A percentile compares a stretch with the other conserved stretches of the same genome.
Evolutionary conservation across 2,329 filamentous ascomycete species (phyloP).

Genomic region (Claviceps sp.): DNA sequence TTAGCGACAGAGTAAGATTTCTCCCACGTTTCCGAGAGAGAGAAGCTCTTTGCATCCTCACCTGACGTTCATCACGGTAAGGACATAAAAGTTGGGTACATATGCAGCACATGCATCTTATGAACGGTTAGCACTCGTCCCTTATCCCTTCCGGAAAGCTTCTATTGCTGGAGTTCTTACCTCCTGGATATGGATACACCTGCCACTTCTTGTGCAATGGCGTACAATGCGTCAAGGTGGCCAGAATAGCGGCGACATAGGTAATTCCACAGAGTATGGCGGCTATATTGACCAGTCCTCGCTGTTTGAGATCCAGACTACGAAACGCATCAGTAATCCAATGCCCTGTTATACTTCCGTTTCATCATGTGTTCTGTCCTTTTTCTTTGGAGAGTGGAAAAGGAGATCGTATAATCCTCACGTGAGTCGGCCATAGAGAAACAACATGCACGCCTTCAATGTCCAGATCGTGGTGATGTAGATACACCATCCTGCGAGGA

Average conservation of each 20-base stretch:
- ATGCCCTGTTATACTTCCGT: not conserved
- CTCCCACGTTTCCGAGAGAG: no score
- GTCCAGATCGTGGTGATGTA: conserved; percentile 29
- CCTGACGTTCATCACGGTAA: not conserved
- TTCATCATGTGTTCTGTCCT: not conserved
- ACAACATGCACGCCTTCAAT: conserved; percentile 29
- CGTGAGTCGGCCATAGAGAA: conserved; percentile 29
- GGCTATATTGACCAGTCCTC: conserved; percentile 19
- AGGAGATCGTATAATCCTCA: conserved; percentile 10
- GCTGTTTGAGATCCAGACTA: conserved; percentile 16
- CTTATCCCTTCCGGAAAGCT: not conserved
- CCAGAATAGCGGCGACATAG: conserved; percentile 20
- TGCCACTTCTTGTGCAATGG: conserved; percentile 27
- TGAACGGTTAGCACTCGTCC: not conserved
- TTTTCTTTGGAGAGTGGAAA: not conserved
- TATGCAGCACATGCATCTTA: not conserved
- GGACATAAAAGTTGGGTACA: not conserved
- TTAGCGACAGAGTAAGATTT: not conserved
- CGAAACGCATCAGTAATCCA: not conserved
- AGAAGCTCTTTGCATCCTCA: not conserved
- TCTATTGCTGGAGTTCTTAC: conserved; percentile 12
- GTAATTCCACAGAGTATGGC: conserved; percentile 16
- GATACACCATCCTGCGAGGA: conserved; percentile 25
- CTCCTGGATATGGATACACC: conserved; percentile 26
- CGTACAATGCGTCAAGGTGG: conserved; percentile 20